phyloP scores from a whole-genome alignment of 352 stramenopile genomes.

The Pythium phragmitis region DNA sequence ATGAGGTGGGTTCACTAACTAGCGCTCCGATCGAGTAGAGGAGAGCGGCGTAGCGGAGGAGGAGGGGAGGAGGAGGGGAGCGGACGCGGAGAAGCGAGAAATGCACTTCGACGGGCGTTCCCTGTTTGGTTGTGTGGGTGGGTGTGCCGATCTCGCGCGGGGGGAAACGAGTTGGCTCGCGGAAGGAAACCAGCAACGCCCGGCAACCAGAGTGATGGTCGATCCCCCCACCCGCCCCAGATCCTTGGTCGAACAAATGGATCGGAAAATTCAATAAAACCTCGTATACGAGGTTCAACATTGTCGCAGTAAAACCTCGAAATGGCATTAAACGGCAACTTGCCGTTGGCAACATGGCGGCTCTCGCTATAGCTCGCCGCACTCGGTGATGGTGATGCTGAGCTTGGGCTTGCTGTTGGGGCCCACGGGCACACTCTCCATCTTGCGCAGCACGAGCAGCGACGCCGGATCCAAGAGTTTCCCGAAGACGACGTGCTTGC shows the following conservation, averaged over 20 bases:
- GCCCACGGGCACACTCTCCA: constrained; percentile 89
- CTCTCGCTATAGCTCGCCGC: constrained; percentile 79
- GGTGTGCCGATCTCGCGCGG: constrained; percentile 5
- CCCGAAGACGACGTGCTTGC: constrained; percentile 98
- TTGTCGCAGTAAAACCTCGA: constrained; percentile 6
- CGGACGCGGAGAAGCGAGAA: constrained; percentile 5
- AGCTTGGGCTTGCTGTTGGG: constrained; percentile 87
- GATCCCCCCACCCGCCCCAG: constrained; percentile 9
- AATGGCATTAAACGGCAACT: background rate
- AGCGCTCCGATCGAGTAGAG: background rate
- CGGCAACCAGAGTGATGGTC: constrained; percentile 29
- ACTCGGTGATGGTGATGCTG: constrained; percentile 85
- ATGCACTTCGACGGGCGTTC: constrained; percentile 14
- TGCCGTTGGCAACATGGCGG: background rate
- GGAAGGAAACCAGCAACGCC: constrained; percentile 22
- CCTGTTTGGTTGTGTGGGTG: constrained; percentile 15
- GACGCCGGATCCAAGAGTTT: constrained; percentile 92
- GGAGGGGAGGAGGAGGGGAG: constrained; percentile 15
- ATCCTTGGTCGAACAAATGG: constrained; percentile 12
- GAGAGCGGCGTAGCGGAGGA: constrained; percentile 1
- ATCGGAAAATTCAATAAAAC: constrained; percentile 16
- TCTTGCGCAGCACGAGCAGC: constrained; percentile 89
- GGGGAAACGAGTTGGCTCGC: constrained; percentile 17
- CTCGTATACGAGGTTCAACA: constrained; percentile 19
- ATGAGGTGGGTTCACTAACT: background rate